These are phyloP conservation scores for Truncatella angustata DNA, from an alignment of 2,329 filamentous ascomycete species.

Conservation along the genomic window DNA sequence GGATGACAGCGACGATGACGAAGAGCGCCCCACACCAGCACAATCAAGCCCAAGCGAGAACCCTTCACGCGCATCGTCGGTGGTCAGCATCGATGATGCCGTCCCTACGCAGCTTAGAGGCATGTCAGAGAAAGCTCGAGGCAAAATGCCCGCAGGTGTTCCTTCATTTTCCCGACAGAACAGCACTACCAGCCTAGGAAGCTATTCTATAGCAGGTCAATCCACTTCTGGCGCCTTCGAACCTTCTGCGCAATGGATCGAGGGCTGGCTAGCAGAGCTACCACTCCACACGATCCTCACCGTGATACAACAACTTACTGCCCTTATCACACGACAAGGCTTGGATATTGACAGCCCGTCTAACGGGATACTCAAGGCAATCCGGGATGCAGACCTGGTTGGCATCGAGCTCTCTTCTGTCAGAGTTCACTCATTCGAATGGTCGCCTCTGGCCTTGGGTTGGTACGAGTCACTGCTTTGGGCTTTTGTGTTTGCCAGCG, in stretches of 20 bases:
- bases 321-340: constrained; percentile 53
- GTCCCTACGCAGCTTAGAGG: constrained; percentile 80
- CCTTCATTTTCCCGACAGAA: constrained; percentile 87
- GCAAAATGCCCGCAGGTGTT: constrained; percentile 86
- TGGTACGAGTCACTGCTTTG: constrained; percentile 97
- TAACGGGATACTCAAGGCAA: constrained; percentile 48
- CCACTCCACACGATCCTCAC: constrained; percentile 84
- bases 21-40: constrained; percentile 54
- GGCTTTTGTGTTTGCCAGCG: constrained; percentile 87
- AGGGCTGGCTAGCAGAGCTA: constrained; percentile 88
- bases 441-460: constrained; percentile 83
- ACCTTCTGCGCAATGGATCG: constrained; percentile 82
- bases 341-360: constrained; percentile 40
- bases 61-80: constrained; percentile 65
- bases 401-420: constrained; percentile 73
- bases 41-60: constrained; percentile 64
- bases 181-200: constrained; percentile 77
- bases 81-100: constrained; percentile 69
- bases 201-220: constrained; percentile 57
- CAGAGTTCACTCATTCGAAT: constrained; percentile 87
- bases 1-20: constrained; percentile 51
- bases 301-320: constrained; percentile 66
- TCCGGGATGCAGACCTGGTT: constrained; percentile 61
- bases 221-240: constrained; percentile 65
- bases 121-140: constrained; percentile 96